Conservation (phyloP, 495 filamentous ascomycete species). For the Saxispiralis lemnorum region DNA sequence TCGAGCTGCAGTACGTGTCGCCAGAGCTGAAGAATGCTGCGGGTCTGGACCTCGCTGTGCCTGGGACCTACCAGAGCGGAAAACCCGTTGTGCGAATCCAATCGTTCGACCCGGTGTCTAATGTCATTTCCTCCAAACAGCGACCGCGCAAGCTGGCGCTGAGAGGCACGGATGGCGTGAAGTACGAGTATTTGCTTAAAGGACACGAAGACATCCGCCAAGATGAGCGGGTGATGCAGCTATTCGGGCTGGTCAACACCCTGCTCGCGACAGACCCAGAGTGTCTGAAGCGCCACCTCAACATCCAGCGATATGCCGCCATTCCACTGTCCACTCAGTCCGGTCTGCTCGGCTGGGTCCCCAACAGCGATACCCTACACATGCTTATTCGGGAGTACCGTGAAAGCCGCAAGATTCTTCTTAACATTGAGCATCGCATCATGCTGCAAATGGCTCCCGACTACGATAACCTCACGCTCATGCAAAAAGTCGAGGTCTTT, state of each 20-base stretch:
- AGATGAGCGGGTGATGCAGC: constrained; percentile 97
- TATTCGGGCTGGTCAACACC: constrained; percentile 92
- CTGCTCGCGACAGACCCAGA: constrained; percentile 81
- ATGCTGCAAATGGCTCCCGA: constrained; percentile 99
- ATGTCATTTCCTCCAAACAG: constrained; percentile 93
- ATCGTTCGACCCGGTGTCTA: constrained; percentile 72
- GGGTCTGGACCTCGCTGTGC: constrained; percentile 78
- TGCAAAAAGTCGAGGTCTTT: constrained; percentile 99
- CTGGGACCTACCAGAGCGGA: constrained; percentile 81
- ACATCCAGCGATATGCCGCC: constrained; percentile 83
- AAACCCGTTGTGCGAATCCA: constrained; percentile 71
- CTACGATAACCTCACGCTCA: constrained; percentile 92
- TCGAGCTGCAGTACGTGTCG: constrained; percentile 94
- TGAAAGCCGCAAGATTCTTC: constrained; percentile 84
- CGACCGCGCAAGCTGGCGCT: constrained; percentile 77
- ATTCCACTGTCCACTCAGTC: constrained; percentile 93
- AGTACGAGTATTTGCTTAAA: constrained; percentile 78
- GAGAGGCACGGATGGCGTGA: constrained; percentile 68
- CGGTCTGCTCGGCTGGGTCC: constrained; percentile 91
- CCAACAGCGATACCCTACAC: constrained; percentile 90
- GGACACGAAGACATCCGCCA: constrained; percentile 97
- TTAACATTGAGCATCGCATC: constrained; percentile 98
- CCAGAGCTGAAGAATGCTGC: constrained; percentile 69
- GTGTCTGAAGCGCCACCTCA: constrained; percentile 88
- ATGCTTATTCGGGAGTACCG: constrained; percentile 93